Evolutionary conservation across 225 moss, liverwort and hornwort genomes (phyloP).

Genomic region (Lunularia cruciata): DNA sequence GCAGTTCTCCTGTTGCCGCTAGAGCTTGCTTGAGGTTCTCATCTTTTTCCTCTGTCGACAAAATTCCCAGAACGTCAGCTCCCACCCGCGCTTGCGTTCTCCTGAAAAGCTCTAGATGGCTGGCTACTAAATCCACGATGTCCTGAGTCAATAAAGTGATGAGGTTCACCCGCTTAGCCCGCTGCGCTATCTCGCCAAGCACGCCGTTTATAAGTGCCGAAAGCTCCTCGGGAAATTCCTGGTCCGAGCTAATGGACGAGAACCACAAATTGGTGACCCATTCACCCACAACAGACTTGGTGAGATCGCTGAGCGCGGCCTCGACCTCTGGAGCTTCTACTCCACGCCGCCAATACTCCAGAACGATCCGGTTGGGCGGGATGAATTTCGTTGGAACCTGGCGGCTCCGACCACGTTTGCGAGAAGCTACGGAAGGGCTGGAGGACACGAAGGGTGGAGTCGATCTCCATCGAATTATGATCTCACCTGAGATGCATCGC

Average conservation of each 20-base stretch:
- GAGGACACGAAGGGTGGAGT: conserved; percentile 16
- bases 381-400: conserved; percentile 22
- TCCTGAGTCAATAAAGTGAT: conserved; percentile 71
- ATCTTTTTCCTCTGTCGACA: conserved; percentile 80
- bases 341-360: conserved; percentile 54
- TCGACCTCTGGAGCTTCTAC: conserved; percentile 79
- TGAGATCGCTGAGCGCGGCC: conserved; percentile 77
- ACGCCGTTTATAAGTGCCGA: conserved; percentile 62
- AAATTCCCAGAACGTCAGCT: conserved; percentile 64
- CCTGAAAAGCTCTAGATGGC: conserved; percentile 78
- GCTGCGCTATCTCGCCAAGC: conserved; percentile 65
- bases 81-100: conserved; percentile 81
- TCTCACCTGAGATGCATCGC: conserved; percentile 63
- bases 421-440: not conserved
- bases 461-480: conserved; percentile 80
- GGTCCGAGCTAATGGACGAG: conserved; percentile 67
- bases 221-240: conserved; percentile 85
- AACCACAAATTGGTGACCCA: conserved; percentile 93
- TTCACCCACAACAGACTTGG: conserved; percentile 65
- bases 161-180: conserved; percentile 75
- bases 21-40: conserved; percentile 82
- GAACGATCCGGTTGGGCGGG: conserved; percentile 31
- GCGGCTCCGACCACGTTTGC: conserved; percentile 31
- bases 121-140: conserved; percentile 73
- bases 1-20: conserved; percentile 66